A percentile compares a stretch with the other conserved stretches of the same genome.
phyloP scores from a whole-genome alignment of 345 rosid genomes.

The Rhizophora mangle region DNA sequence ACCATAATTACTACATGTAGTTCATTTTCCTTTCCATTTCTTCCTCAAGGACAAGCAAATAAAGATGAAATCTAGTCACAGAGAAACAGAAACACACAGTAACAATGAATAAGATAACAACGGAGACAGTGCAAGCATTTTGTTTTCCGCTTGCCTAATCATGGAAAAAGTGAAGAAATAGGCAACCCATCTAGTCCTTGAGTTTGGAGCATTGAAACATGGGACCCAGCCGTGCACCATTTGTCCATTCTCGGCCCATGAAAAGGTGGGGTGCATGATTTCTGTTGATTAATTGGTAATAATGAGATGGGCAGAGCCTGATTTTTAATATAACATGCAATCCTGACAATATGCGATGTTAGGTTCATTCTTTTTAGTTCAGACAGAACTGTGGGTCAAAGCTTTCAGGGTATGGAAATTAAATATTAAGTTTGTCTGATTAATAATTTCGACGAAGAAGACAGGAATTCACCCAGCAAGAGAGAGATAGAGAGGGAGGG shows the following conservation, averaged over 20 bases:
- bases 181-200: neutral
- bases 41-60: neutral
- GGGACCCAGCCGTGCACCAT: no score
- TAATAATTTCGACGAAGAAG: conserved; percentile 39
- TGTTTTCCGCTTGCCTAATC: neutral
- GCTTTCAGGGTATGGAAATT: conserved; percentile 20
- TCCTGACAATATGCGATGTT: conserved; percentile 12
- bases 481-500: conserved; percentile 4
- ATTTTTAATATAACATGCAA: neutral
- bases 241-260: no score
- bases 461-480: conserved; percentile 36
- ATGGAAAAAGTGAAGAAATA: conserved; percentile 1
- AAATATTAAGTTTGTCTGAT: conserved; percentile 38
- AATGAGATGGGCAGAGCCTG: conserved; percentile 2
- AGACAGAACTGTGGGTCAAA: conserved; percentile 48
- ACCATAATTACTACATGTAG: neutral
- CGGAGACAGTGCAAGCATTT: conserved; percentile 1
- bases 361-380: conserved; percentile 20
- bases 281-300: neutral
- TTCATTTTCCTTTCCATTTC: neutral
- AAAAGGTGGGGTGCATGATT: no score
- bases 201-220: neutral
- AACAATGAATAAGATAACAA: neutral
- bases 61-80: neutral
- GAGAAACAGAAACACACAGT: neutral